Evolutionary conservation across 257 asterid genomes (phyloP).

Genomic region (Solanum dulcamara): DNA sequence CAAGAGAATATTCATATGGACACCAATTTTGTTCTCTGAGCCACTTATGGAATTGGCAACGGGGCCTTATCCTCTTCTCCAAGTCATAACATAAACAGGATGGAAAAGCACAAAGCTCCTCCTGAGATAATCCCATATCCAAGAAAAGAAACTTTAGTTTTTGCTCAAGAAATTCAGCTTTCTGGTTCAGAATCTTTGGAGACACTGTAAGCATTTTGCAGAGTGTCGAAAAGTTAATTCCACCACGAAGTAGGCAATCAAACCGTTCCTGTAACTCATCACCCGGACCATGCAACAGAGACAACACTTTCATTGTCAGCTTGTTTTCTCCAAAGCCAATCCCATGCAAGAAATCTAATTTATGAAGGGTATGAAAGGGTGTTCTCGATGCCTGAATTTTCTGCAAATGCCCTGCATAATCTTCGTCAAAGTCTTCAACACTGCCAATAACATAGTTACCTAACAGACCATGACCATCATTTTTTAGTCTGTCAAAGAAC

Average conservation of each 20-base stretch:
- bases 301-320: slow-evolving; percentile 30
- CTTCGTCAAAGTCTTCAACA: slow-evolving; percentile 27
- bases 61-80: slow-evolving; percentile 57
- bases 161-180: slow-evolving; percentile 17
- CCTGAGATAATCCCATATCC: slow-evolving; percentile 35
- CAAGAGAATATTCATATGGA: slow-evolving; percentile 22
- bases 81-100: slow-evolving; percentile 46
- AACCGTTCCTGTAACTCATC: slow-evolving; percentile 38
- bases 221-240: slow-evolving; percentile 40
- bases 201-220: slow-evolving; percentile 25
- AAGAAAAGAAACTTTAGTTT: slow-evolving; percentile 38
- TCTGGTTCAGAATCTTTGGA: slow-evolving; percentile 47
- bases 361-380: slow-evolving; percentile 6
- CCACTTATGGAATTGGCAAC: slow-evolving; percentile 47
- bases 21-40: slow-evolving; percentile 35
- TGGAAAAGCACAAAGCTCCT: slow-evolving; percentile 44
- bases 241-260: slow-evolving; percentile 34
- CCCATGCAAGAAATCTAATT: slow-evolving; percentile 41
- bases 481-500: slow-evolving; percentile 47
- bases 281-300: slow-evolving; percentile 20
- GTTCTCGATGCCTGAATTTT: slow-evolving; percentile 27
- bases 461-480: slow-evolving; percentile 30
- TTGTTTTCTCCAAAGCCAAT: slow-evolving; percentile 58
- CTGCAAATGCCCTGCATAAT: slow-evolving; percentile 17
- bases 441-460: slow-evolving; percentile 13